These are phyloP conservation scores for Penicillium expansum DNA, from an alignment of 2,329 filamentous ascomycete species.

Conservation along the genomic window DNA sequence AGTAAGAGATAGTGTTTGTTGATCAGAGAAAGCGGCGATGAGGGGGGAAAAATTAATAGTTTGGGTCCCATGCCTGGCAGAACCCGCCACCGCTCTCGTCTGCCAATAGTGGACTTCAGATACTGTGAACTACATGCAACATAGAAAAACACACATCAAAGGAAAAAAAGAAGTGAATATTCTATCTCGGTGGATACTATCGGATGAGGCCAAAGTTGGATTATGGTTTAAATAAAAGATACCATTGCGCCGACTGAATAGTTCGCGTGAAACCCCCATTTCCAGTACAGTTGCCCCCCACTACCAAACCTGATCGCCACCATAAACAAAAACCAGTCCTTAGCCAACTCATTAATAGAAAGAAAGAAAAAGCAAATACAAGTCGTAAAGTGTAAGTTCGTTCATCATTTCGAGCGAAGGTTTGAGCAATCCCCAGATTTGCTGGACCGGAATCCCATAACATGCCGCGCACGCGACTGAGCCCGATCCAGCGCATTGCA, in stretches of 20 bases:
- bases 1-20: slow-evolving; percentile 22
- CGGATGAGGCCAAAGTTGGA: neutral
- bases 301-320: slow-evolving; percentile 17
- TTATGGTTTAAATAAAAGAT: slow-evolving; percentile 6
- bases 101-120: neutral
- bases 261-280: slow-evolving; percentile 1
- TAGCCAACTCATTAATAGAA: slow-evolving; percentile 11
- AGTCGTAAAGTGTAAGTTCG: slow-evolving; percentile 1
- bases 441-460: slow-evolving; percentile 26
- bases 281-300: slow-evolving; percentile 7
- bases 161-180: neutral
- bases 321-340: slow-evolving; percentile 17
- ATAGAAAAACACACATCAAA: neutral
- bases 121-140: neutral
- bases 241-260: slow-evolving; percentile 14
- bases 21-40: slow-evolving; percentile 22
- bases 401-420: slow-evolving; percentile 4
- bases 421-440: slow-evolving; percentile 8
- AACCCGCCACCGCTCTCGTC: slow-evolving; percentile 22
- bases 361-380: slow-evolving; percentile 27
- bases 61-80: slow-evolving; percentile 23
- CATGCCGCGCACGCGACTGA: slow-evolving; percentile 33
- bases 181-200: neutral
- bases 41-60: slow-evolving; percentile 30
- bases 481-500: slow-evolving; percentile 33